Evolutionary conservation across 2,329 filamentous ascomycete species (phyloP).

Genomic region (Penicillium crustosum): DNA sequence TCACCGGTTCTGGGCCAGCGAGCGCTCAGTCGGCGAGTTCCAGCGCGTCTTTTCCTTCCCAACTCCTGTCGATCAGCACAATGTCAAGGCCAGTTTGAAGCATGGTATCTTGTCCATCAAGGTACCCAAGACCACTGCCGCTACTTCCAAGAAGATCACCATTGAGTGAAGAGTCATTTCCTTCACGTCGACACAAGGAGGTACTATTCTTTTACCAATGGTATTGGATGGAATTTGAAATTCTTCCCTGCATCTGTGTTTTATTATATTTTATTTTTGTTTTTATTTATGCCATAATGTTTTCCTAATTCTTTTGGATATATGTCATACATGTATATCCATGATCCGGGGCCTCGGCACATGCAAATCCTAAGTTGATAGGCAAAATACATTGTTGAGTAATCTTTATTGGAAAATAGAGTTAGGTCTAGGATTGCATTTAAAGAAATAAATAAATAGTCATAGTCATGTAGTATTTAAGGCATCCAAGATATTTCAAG

Average conservation of each 20-base stretch:
- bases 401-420: not conserved
- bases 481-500: not conserved
- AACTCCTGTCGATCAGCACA: conserved; percentile 57
- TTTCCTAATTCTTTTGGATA: no score
- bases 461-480: not conserved
- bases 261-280: no score
- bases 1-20: conserved; percentile 59
- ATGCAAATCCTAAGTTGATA: conserved; percentile 8
- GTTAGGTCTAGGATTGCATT: no score
- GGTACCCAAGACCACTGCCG: conserved; percentile 56
- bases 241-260: not conserved
- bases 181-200: conserved; percentile 5
- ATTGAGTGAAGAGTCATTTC: conserved; percentile 50
- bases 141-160: conserved; percentile 53
- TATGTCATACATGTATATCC: not conserved
- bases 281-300: not conserved
- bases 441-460: not conserved
- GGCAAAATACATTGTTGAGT: not conserved
- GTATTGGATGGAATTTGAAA: not conserved
- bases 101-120: conserved; percentile 59
- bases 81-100: conserved; percentile 61
- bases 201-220: not conserved
- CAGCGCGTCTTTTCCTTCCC: conserved; percentile 61
- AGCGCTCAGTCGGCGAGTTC: conserved; percentile 61
- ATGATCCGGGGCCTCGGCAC: conserved; percentile 7